A percentile compares a stretch with the other conserved stretches of the same genome.
Evolutionary conservation across 495 filamentous ascomycete genomes (phyloP).

Genomic region (Penicillium tannophilum): DNA sequence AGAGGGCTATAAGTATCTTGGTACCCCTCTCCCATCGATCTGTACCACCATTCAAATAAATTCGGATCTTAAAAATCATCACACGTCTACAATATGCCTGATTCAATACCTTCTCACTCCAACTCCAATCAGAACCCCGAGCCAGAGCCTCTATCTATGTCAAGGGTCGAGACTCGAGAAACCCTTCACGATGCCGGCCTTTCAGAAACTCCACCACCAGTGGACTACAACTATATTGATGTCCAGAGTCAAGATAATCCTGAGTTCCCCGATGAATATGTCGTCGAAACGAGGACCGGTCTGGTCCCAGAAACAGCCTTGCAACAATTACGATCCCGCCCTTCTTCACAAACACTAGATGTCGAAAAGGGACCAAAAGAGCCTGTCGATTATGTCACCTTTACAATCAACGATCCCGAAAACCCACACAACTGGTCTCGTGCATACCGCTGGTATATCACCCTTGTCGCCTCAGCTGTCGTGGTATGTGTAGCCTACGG

Average conservation of each 20-base stretch:
- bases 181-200: conserved; percentile 24
- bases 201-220: conserved; percentile 20
- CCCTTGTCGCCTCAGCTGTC: conserved; percentile 52
- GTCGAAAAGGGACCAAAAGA: conserved; percentile 27
- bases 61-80: not conserved
- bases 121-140: conserved; percentile 5
- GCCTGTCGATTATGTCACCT: conserved; percentile 31
- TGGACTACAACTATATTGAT: conserved; percentile 35
- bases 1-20: conserved; percentile 14
- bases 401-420: conserved; percentile 45
- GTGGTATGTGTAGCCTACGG: conserved; percentile 59
- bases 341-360: conserved; percentile 20
- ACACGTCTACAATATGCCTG: conserved; percentile 1
- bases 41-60: conserved; percentile 1
- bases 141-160: not conserved
- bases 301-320: conserved; percentile 32
- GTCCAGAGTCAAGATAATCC: conserved; percentile 24
- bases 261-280: conserved; percentile 37
- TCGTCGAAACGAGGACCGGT: conserved; percentile 34
- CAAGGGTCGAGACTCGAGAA: conserved; percentile 25
- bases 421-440: conserved; percentile 58
- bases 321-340: conserved; percentile 25
- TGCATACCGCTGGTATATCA: conserved; percentile 60
- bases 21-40: not conserved
- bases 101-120: conserved; percentile 13